Evolutionary conservation across 1,284 basidiomycete genomes (phyloP), one percentile per base, ranked within the genome.

Genomic region (Fistulina hepatica): DNA sequence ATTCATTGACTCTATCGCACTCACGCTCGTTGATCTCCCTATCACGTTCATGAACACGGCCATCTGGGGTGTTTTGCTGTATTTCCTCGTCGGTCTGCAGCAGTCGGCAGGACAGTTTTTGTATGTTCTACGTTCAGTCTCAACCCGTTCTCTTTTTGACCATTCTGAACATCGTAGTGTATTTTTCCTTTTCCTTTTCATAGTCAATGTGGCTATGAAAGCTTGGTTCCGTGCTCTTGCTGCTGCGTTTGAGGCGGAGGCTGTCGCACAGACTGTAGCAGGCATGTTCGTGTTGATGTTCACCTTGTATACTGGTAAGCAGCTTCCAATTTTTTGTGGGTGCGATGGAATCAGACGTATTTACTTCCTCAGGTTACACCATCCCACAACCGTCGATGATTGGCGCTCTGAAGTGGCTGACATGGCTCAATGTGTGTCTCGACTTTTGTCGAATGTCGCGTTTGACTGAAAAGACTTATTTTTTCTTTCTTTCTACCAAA

Each of bases 1-100:
- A 0, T 77, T 76, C 52, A 60, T 77, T 19, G 76, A 80, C 46
- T 67, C 75, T 1, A 52, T 82, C 23, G 81, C 82, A 10, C 63
- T 81, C 34, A 81, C 78, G 0, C 53, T 86, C 26, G 78, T 83
- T 19, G 81, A 84, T 49, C 54, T 81, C 19, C 81, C 81, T 1
- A 73, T 83, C 46, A 69, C 75, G 2, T 57, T 78, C 43, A 26
- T 65, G 20, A 76, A 66, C 6, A 52, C 67, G 17, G 37, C 67
- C 22, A 41, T 71, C 10, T 81, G 77, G 52, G 50, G 54, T 22
- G 54, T 81, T 40, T 58, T 81, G 21, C 48, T 83, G 13, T 84
- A 82, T 53, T 82, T 79, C 53, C 62, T 83, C 54, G 69, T 73
- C 25, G 69, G 70, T 6, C 58, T 85, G 5, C 69, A 73, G 42